These are phyloP conservation scores for Lentinula aciculospora DNA, from an alignment of 768 basidiomycete species.

Conservation along the genomic window DNA sequence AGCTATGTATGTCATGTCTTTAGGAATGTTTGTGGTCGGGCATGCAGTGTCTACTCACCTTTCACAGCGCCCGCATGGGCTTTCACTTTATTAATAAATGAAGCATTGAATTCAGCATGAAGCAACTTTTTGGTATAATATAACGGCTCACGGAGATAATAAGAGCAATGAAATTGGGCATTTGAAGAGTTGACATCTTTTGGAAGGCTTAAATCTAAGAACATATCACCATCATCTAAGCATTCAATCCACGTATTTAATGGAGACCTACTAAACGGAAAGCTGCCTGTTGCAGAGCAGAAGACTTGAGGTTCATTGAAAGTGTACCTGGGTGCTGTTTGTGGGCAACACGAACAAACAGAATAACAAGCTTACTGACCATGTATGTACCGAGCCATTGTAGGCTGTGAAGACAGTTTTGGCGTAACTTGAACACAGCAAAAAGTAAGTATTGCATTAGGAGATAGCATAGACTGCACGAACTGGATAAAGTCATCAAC, in stretches of 20 bases:
- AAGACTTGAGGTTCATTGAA: slow-evolving; percentile 47
- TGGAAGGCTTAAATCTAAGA: slow-evolving; percentile 31
- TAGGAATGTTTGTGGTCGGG: neutral
- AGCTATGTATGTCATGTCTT: slow-evolving; percentile 16
- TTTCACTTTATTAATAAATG: slow-evolving; percentile 35
- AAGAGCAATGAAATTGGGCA: slow-evolving; percentile 37
- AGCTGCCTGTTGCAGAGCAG: slow-evolving; percentile 29
- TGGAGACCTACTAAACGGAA: slow-evolving; percentile 33
- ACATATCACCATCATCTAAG: neutral
- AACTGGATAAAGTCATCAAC: slow-evolving; percentile 45
- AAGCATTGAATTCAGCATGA: neutral
- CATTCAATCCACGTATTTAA: too few species aligned
- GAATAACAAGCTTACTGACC: slow-evolving; percentile 17
- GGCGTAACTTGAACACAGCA: slow-evolving; percentile 30
- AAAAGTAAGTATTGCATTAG: neutral
- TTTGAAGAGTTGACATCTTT: slow-evolving; percentile 35
- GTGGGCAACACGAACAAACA: neutral
- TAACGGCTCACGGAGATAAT: slow-evolving; percentile 31
- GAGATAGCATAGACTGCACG: slow-evolving; percentile 1
- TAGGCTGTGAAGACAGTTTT: slow-evolving; percentile 43
- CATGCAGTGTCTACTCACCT: slow-evolving; percentile 18
- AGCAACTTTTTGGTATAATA: neutral
- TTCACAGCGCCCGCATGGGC: slow-evolving; percentile 48
- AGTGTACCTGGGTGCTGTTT: slow-evolving; percentile 31
- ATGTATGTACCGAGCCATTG: slow-evolving; percentile 43